These are phyloP conservation scores for Chaetomium olivaceum DNA, from an alignment of 2,329 filamentous ascomycete species.

Conservation along the genomic window DNA sequence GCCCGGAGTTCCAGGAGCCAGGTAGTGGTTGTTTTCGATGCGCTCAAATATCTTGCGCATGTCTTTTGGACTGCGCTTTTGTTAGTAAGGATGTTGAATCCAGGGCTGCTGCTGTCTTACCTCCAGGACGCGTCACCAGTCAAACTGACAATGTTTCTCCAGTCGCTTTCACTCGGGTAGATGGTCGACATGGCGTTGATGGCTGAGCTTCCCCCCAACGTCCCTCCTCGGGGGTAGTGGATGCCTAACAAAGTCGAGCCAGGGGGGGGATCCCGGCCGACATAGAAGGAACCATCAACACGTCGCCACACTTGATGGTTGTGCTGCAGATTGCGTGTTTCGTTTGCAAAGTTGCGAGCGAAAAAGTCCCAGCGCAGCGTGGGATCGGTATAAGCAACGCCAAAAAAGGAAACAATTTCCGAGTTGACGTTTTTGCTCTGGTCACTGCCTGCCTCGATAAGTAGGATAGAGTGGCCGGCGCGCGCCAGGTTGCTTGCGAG, in stretches of 20 bases:
- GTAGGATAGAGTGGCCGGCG: conserved; percentile 53
- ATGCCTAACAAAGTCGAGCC: conserved; percentile 38
- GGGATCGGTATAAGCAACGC: conserved; percentile 49
- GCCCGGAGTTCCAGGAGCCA: conserved; percentile 41
- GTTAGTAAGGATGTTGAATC: no score
- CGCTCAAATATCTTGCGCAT: conserved; percentile 46
- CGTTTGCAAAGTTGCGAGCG: conserved; percentile 55
- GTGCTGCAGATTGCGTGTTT: conserved; percentile 48
- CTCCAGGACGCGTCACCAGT: conserved; percentile 30
- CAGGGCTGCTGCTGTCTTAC: conserved; percentile 11
- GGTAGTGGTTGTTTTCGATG: conserved; percentile 47
- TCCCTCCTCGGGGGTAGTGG: conserved; percentile 42
- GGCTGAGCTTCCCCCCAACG: conserved; percentile 41
- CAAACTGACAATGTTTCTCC: conserved; percentile 32
- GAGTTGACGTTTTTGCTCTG: conserved; percentile 46
- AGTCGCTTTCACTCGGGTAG: conserved; percentile 40
- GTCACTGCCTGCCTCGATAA: conserved; percentile 58
- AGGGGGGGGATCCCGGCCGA: conserved; percentile 33
- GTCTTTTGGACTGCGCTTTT: conserved; percentile 33
- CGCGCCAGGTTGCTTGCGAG: conserved; percentile 53
- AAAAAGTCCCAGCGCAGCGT: conserved; percentile 58
- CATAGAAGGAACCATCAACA: conserved; percentile 35
- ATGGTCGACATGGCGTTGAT: conserved; percentile 39
- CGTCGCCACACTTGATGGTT: conserved; percentile 52
- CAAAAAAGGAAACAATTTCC: conserved; percentile 49